A percentile compares a stretch with the other conserved stretches of the same genome.
These are phyloP conservation scores for Talaromyces sp. DNA, from an alignment of 2,329 filamentous ascomycete species.

Conservation along the genomic window DNA sequence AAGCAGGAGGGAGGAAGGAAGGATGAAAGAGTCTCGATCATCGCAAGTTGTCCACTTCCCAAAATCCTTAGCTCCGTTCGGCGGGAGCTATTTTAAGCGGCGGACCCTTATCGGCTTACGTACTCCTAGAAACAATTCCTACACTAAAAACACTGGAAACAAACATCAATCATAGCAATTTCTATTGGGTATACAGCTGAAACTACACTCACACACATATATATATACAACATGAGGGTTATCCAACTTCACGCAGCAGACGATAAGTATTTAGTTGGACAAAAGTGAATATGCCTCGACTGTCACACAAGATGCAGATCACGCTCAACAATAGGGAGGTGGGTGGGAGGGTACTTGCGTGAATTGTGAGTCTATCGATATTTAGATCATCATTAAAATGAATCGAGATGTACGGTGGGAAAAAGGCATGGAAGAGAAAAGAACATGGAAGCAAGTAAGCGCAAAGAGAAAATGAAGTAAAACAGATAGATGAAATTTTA, in stretches of 20 bases:
- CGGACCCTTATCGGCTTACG: background rate
- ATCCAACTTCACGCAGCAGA: constrained; percentile 9
- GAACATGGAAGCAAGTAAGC: background rate
- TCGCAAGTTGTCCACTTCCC: constrained; percentile 15
- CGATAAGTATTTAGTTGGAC: background rate
- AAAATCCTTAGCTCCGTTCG: constrained; percentile 6
- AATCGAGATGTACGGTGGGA: constrained; percentile 20
- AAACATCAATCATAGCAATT: background rate
- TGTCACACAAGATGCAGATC: background rate
- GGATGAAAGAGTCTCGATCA: background rate
- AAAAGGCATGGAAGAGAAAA: constrained; percentile 13
- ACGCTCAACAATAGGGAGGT: background rate
- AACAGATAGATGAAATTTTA: background rate
- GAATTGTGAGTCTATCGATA: constrained; percentile 8
- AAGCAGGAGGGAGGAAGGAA: background rate
- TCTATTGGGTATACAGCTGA: constrained; percentile 15
- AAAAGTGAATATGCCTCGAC: background rate
- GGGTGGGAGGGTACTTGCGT: background rate
- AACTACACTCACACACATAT: constrained; percentile 13
- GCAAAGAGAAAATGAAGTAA: background rate
- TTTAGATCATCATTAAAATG: constrained; percentile 15
- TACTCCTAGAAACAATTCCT: background rate
- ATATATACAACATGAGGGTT: constrained; percentile 8
- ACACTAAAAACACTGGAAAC: background rate
- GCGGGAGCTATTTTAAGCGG: constrained; percentile 14